phyloP scores from a whole-genome alignment of 768 basidiomycete species.

The Crepidotus variabilis region DNA sequence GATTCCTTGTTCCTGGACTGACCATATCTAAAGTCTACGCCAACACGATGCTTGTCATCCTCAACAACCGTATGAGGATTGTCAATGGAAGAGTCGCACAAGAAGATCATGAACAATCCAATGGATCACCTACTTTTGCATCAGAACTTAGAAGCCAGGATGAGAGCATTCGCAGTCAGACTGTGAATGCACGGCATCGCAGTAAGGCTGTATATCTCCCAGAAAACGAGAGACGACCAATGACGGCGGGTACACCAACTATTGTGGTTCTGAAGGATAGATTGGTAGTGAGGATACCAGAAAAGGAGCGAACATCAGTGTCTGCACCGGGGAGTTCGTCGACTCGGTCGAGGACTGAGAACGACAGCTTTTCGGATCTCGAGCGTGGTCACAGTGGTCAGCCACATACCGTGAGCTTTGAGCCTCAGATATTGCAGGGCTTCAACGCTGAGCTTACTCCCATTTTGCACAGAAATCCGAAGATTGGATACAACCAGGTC shows the following conservation, averaged over 20 bases:
- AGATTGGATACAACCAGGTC: not conserved
- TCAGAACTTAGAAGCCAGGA: not conserved
- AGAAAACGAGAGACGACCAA: not conserved
- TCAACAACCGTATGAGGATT: constrained; percentile 24
- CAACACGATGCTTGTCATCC: constrained; percentile 26
- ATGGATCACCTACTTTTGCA: not conserved
- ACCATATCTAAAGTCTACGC: constrained; percentile 26
- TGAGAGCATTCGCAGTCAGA: not conserved
- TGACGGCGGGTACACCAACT: not conserved
- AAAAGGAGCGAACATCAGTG: not conserved
- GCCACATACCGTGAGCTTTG: not conserved
- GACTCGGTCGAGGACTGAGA: not conserved
- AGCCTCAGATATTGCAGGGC: not conserved
- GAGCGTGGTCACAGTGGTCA: not conserved
- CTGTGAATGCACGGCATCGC: not conserved
- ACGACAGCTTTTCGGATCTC: not conserved
- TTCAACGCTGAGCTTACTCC: not conserved
- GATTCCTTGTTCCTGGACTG: constrained; percentile 23
- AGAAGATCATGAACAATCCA: not conserved
- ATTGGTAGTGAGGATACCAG: not conserved
- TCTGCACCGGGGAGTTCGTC: not conserved
- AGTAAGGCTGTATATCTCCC: not conserved
- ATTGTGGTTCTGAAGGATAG: constrained; percentile 7
- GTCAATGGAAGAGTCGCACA: not conserved
- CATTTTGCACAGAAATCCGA: not conserved